phyloP scores from a whole-genome alignment of 805 yeast species.

The Phaffomyces thermotolerans region DNA sequence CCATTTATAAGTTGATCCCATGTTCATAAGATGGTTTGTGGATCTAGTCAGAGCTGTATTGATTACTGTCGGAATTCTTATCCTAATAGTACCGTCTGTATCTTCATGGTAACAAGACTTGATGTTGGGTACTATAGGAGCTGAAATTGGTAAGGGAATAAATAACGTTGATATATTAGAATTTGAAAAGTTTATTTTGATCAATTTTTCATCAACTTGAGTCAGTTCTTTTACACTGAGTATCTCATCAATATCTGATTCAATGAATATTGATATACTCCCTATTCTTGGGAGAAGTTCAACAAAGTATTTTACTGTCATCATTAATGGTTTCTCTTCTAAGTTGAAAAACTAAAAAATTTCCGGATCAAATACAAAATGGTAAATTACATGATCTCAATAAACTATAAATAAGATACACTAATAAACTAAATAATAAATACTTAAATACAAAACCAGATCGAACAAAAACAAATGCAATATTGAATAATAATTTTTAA shows the following conservation, averaged over 20 bases:
- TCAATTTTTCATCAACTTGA: constrained; percentile 2
- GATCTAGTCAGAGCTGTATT: constrained; percentile 8
- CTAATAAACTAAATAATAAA: background rate
- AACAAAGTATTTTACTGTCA: constrained; percentile 3
- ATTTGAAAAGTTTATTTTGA: background rate
- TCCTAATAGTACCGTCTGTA: constrained; percentile 1
- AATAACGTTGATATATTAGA: background rate
- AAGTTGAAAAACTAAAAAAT: background rate
- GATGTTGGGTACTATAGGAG: constrained; percentile 1
- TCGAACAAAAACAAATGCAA: background rate
- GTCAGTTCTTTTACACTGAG: background rate
- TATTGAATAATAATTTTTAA: background rate
- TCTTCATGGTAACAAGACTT: background rate
- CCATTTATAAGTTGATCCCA: constrained; percentile 30
- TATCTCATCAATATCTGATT: background rate
- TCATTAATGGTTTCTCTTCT: background rate
- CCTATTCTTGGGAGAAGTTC: constrained; percentile 14
- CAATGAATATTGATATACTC: constrained; percentile 11
- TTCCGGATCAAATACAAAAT: background rate
- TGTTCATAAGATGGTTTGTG: constrained; percentile 18
- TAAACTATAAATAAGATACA: background rate
- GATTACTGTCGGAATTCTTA: constrained; percentile 11
- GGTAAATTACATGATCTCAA: background rate
- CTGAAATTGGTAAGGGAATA: constrained; percentile 6
- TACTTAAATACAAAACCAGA: background rate